phyloP scores from a whole-genome alignment of 179 eudicot species.

The Beta macrorhiza region DNA sequence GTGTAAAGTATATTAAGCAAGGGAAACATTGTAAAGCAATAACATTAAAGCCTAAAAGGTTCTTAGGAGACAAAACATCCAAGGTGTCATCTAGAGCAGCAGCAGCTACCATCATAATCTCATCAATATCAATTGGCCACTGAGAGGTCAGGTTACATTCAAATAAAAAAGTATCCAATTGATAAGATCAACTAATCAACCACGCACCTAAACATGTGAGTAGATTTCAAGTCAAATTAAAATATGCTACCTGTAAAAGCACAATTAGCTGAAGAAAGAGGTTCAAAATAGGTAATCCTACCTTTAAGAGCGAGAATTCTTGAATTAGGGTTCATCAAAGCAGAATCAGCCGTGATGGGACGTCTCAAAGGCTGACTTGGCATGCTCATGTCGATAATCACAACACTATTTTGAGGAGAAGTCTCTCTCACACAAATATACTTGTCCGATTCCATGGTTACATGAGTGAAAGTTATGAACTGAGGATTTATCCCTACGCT shows the following conservation, averaged over 20 bases:
- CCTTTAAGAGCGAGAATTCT: slow-evolving; percentile 89
- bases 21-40: neutral
- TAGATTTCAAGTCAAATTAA: neutral
- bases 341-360: slow-evolving; percentile 92
- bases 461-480: slow-evolving; percentile 88
- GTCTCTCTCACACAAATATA: slow-evolving; percentile 93
- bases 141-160: neutral
- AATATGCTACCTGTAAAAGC: neutral
- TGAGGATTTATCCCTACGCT: slow-evolving; percentile 80
- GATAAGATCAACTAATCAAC: neutral
- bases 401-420: slow-evolving; percentile 84
- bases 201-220: neutral
- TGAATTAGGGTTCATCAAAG: slow-evolving; percentile 88
- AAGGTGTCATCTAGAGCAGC: neutral
- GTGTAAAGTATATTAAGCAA: neutral
- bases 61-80: neutral
- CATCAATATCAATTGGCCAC: neutral
- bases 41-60: neutral
- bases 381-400: slow-evolving; percentile 84
- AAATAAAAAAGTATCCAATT: neutral
- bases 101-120: neutral
- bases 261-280: neutral
- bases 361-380: slow-evolving; percentile 86
- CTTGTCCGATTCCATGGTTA: slow-evolving; percentile 96
- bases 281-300: slow-evolving; percentile 10